phyloP scores from a whole-genome alignment of 2,329 filamentous ascomycete genomes.

The Nemania abortiva region DNA sequence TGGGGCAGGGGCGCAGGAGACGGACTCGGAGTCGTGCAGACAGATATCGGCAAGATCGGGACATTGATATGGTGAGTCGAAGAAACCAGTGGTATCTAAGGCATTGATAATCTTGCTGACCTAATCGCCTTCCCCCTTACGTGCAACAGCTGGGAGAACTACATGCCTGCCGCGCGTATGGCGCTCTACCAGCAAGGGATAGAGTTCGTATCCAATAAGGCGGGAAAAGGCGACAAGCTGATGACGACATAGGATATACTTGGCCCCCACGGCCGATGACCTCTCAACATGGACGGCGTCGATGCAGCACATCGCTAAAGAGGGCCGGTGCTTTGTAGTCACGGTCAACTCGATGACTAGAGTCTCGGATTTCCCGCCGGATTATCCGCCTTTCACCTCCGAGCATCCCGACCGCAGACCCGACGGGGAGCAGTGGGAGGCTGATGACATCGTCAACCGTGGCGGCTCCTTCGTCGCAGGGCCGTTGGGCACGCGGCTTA shows the following conservation, averaged over 20 bases:
- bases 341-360: conserved; percentile 57
- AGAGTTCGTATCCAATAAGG: conserved; percentile 49
- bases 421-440: conserved; percentile 54
- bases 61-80: conserved; percentile 55
- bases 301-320: conserved; percentile 61
- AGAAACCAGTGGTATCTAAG: background rate
- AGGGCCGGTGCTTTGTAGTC: conserved; percentile 59
- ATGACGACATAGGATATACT: conserved; percentile 47
- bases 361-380: conserved; percentile 56
- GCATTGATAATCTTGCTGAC: conserved; percentile 25
- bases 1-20: conserved; percentile 62
- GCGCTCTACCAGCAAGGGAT: conserved; percentile 58
- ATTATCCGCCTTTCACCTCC: conserved; percentile 57
- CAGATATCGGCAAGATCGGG: conserved; percentile 56
- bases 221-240: conserved; percentile 9
- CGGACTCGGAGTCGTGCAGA: conserved; percentile 55
- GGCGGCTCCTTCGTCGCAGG: conserved; percentile 58
- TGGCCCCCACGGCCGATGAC: conserved; percentile 52
- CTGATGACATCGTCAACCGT: conserved; percentile 55
- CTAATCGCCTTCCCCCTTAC: background rate
- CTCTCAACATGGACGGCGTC: conserved; percentile 54
- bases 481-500: conserved; percentile 54
- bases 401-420: conserved; percentile 55
- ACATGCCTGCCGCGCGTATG: conserved; percentile 58
- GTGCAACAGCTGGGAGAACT: conserved; percentile 56